phyloP scores from a whole-genome alignment of 192 early-diverging fungal species.

The Ambispora gerdemannii region DNA sequence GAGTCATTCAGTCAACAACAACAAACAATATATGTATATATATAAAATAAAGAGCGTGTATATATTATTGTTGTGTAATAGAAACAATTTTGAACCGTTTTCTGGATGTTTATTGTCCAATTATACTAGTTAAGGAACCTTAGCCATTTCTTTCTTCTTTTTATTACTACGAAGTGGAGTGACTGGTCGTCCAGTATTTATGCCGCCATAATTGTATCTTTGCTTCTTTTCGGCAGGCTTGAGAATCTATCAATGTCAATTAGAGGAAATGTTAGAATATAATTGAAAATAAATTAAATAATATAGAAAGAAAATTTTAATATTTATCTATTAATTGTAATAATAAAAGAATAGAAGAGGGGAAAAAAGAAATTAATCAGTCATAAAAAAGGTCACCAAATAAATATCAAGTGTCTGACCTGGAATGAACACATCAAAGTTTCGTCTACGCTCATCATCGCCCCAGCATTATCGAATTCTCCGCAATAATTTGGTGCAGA shows the following conservation, averaged over 20 bases:
- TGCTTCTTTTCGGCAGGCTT: conserved; percentile 94
- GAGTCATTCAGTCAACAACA: neutral
- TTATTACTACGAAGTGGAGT: conserved; percentile 73
- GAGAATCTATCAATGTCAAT: too few species aligned
- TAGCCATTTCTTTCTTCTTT: conserved; percentile 50
- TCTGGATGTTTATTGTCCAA: neutral
- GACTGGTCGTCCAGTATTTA: conserved; percentile 62
- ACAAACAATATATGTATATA: too few species aligned
- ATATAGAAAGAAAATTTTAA: neutral
- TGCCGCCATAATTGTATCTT: conserved; percentile 74
- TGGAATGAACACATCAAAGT: conserved; percentile 85
- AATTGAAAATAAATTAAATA: conserved; percentile 2
- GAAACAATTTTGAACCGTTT: too few species aligned
- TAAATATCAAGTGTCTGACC: conserved; percentile 30
- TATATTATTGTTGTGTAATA: too few species aligned
- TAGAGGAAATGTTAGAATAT: too few species aligned
- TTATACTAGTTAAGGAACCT: conserved; percentile 20
- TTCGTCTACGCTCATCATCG: conserved; percentile 87
- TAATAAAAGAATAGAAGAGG: neutral
- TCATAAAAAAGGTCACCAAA: neutral
- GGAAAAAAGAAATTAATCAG: neutral
- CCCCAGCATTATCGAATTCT: conserved; percentile 84
- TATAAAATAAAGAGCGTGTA: too few species aligned
- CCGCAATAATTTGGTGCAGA: conserved; percentile 97
- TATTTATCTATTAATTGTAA: neutral